A percentile compares a stretch with the other conserved stretches of the same genome.
These are phyloP conservation scores for Tulasnella sp. DNA, from an alignment of 768 basidiomycete species.

Conservation along the genomic window DNA sequence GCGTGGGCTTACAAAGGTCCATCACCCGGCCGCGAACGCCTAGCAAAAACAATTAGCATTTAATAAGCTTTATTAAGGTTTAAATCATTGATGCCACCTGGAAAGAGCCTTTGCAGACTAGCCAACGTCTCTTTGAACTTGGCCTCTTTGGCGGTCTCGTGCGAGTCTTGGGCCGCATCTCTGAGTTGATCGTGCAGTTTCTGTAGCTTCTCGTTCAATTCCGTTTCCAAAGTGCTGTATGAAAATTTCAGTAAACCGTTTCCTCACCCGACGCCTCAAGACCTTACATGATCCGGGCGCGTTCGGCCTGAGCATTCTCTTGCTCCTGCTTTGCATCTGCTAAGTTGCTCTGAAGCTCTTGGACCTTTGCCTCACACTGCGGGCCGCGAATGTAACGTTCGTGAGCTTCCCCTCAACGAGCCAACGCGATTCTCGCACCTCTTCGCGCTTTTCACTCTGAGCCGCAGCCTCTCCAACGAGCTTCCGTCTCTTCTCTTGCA, in stretches of 20 bases:
- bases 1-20: constrained; percentile 90
- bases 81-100: constrained; percentile 39
- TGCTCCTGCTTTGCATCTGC: constrained; percentile 60
- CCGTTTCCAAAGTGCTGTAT: constrained; percentile 79
- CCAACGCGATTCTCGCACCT: constrained; percentile 43
- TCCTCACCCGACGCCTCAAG: background rate
- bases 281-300: constrained; percentile 62
- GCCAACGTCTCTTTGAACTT: constrained; percentile 78
- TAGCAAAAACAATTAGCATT: constrained; percentile 23
- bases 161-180: constrained; percentile 81
- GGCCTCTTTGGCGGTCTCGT: constrained; percentile 74
- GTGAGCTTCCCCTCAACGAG: too few relatives aligned
- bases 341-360: constrained; percentile 49
- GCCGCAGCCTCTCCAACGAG: constrained; percentile 43
- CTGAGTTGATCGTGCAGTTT: constrained; percentile 73
- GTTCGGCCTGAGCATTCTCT: constrained; percentile 77
- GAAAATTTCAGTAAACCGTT: background rate
- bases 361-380: constrained; percentile 42
- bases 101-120: constrained; percentile 80
- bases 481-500: constrained; percentile 47
- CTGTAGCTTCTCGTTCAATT: constrained; percentile 84
- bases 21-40: constrained; percentile 88
- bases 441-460: constrained; percentile 43
- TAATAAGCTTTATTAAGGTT: background rate
- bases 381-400: background rate